These are phyloP conservation scores for Gastrolobium bilobum DNA, from an alignment of 306 rosid genomes.

Conservation along the genomic window DNA sequence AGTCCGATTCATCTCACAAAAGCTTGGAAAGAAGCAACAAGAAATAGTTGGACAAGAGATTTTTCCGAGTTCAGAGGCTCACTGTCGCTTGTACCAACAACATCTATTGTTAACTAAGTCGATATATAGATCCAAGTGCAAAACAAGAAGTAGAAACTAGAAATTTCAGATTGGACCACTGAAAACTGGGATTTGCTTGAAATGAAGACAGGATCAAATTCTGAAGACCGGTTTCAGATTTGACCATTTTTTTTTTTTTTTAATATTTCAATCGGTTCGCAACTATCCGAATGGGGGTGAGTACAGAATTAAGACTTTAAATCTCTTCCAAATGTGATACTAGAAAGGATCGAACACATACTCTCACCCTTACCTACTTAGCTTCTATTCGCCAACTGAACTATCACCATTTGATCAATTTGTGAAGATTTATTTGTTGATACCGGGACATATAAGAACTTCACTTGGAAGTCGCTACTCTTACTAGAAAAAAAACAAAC, in stretches of 20 bases:
- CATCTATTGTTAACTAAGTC: not conserved
- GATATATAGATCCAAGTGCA: not conserved
- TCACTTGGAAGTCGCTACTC: slow-evolving; percentile 1
- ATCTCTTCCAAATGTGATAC: too few species aligned
- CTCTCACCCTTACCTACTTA: too few species aligned
- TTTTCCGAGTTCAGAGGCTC: not conserved
- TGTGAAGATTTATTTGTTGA: not conserved
- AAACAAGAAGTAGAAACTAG: not conserved
- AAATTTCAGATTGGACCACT: not conserved
- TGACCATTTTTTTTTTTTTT: not conserved
- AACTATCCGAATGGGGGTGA: too few species aligned
- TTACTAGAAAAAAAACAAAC: too few species aligned
- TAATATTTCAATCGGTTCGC: too few species aligned
- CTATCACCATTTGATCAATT: not conserved
- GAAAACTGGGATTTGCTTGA: not conserved
- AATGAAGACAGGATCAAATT: not conserved
- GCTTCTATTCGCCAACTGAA: too few species aligned
- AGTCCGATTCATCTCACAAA: slow-evolving; percentile 7
- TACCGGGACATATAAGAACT: not conserved
- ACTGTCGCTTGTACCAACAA: not conserved
- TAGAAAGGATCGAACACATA: too few species aligned
- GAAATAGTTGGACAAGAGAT: not conserved
- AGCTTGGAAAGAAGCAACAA: not conserved
- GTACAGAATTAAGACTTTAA: too few species aligned
- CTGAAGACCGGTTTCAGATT: not conserved